Evolutionary conservation across 169 alveolate species (phyloP), one percentile per base, ranked within the genome.

Genomic region (Plasmodium coatneyi): DNA sequence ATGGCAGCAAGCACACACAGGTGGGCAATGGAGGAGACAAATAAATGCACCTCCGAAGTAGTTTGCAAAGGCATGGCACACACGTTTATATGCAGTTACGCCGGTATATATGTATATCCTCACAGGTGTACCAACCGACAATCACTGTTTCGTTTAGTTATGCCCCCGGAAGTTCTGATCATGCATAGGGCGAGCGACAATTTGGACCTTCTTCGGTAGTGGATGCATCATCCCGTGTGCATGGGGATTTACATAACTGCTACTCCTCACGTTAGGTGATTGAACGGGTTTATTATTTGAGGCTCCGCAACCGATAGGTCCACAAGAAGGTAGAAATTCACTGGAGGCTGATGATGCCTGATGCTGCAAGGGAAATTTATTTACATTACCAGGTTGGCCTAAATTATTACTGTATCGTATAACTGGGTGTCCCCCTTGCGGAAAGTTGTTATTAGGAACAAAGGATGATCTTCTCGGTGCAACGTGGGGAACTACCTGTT

Each of bases 181-280:
- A 28, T 78, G 30, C 72, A 66, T 71, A 9, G 93, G 93, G 0
- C 87, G 93, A 34, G 89, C 46, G 41, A 87, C 16, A 56, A 87
- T 87, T 39, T 87, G 93, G 46, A 87, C 93, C 19, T 79, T 87
- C 56, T 87, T 87, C 4, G 87, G 82, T 28, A 22, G 46, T 0
- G 83, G 83, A 10, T 36, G 71, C 86, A 79, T 56, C 25, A 25
- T 52, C 32, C 36, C 10, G 7, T 87, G 32, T 2, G 43, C 41
- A 4, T 87, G 41, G 60, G 87, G 71, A 79, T 87, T 78, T 32
- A 79, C 22, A 34, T 74, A 87, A 36, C 71, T 78, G 46, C 66
- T 76, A 43, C 89, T 78, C 46, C 74, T 76, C 32, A 87, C 6
- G 49, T 56, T 66, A 19, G 19, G 52, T 22, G 70, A 7, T 6